Percentiles rank a stretch among this genome's conserved stretches.
Evolutionary conservation across 441 rosid species (phyloP).

Genomic region (Theobroma grandiflorum): DNA sequence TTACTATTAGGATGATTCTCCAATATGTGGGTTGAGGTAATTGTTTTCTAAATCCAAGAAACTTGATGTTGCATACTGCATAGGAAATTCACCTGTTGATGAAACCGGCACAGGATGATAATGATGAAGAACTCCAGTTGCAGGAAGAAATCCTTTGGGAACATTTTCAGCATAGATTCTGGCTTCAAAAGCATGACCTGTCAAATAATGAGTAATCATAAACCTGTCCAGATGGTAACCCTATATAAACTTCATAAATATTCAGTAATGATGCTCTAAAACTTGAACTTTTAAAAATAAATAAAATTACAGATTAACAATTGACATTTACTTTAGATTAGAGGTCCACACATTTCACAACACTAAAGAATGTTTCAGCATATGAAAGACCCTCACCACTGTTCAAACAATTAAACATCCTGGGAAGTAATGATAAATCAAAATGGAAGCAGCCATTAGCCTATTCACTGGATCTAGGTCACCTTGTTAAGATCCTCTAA

Average conservation of each 20-base stretch:
- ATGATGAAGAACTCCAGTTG: slow-evolving; percentile 91
- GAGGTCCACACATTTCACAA: neutral
- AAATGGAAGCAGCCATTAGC: neutral
- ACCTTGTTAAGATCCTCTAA: slow-evolving; percentile 4
- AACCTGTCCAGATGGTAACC: slow-evolving; percentile 3
- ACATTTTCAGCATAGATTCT: slow-evolving; percentile 97
- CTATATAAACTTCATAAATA: neutral
- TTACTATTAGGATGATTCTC: neutral
- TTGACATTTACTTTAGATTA: neutral
- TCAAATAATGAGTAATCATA: slow-evolving; percentile 34
- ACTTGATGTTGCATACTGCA: slow-evolving; percentile 4
- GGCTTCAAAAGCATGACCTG: slow-evolving; percentile 98
- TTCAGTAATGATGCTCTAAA: neutral
- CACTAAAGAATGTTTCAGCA: neutral
- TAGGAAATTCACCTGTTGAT: slow-evolving; percentile 64
- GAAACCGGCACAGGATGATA: slow-evolving; percentile 76
- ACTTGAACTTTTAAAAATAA: neutral
- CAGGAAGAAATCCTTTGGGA: slow-evolving; percentile 94
- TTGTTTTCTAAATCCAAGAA: slow-evolving; percentile 17
- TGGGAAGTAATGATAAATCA: neutral
- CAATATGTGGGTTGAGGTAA: slow-evolving; percentile 4
- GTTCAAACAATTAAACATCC: neutral
- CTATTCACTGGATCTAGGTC: neutral
- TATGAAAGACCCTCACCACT: neutral
- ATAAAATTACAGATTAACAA: neutral